Evolutionary conservation across 1,139 yeast species (phyloP), one percentile per base, ranked within the genome.

Genomic region (Hyphopichia khmerensis): DNA sequence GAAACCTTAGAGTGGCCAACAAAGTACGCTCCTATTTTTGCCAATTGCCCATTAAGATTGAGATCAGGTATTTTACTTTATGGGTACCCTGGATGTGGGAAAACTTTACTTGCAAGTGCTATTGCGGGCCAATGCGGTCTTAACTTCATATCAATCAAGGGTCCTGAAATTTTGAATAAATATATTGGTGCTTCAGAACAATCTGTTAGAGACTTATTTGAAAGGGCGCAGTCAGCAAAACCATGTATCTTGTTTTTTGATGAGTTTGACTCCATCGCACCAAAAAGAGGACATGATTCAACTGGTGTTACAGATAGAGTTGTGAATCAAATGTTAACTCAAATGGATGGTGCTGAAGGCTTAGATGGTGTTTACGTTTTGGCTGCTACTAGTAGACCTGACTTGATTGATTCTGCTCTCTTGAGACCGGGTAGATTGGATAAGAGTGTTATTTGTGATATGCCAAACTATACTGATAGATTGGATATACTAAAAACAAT

Each of bases 321-420:
- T 34, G 99, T 93, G 33, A 95, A 95, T 64, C 99, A 93, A 60
- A 80, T 93, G 83, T 78, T 93, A 56, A 93, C 99, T 0, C 98
- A 95, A 61, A 90, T 93, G 96, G 99, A 93, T 65, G 99, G 99
- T 67, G 98, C 98, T 1, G 99, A 93, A 62, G 98, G 98, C 0
- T 70, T 91, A 31, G 97, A 91, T 56, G 98, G 98, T 1, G 99
- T 95, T 3, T 93, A 93, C 57, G 96, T 95, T 1, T 71, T 93
- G 27, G 99, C 98, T 0, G 99, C 99, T 1, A 95, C 99, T 0
- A 83, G 93, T 55, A 75, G 99, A 53, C 98, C 98, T 0, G 98
- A 93, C 58, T 74, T 93, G 55, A 91, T 95, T 52, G 99, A 93
- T 63, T 84, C 96, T 6, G 99, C 99, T 0, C 72, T 93, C 45